Percentiles rank a stretch among this genome's conserved stretches.
Conservation (phyloP, 306 rosid species). For the Fragaria ananassa region DNA sequence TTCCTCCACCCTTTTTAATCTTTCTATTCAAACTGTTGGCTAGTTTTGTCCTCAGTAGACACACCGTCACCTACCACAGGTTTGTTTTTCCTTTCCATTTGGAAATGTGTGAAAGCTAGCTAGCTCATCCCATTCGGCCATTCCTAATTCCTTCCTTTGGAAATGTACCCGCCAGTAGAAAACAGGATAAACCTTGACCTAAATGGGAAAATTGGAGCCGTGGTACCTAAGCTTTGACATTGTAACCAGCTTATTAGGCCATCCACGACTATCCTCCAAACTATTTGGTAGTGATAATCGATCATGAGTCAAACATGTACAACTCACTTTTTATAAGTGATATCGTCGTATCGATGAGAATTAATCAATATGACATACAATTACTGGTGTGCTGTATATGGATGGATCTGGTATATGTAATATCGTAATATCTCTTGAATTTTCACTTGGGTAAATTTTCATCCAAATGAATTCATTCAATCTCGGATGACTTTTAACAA, state of each 20-base stretch:
- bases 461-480: too few species aligned
- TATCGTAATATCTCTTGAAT: too few species aligned
- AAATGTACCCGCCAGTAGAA: too few species aligned
- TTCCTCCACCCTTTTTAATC: background rate
- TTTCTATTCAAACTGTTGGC: background rate
- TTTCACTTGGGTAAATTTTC: too few species aligned
- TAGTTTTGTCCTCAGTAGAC: constrained; percentile 17
- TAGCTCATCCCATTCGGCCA: background rate
- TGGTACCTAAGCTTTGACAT: background rate
- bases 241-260: background rate
- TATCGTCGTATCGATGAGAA: background rate
- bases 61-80: constrained; percentile 23
- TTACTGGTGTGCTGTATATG: too few species aligned
- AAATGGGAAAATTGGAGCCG: background rate
- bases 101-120: background rate
- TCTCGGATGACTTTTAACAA: too few species aligned
- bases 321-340: background rate
- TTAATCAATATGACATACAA: background rate
- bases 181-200: background rate
- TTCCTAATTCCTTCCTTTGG: background rate
- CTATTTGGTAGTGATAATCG: background rate
- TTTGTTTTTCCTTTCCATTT: constrained; percentile 15
- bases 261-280: background rate
- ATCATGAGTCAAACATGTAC: background rate
- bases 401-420: too few species aligned